Evolutionary conservation across 2,329 filamentous ascomycete genomes (phyloP), one percentile per base, ranked within the genome.

Genomic region (Sporothrix brasiliensis): DNA sequence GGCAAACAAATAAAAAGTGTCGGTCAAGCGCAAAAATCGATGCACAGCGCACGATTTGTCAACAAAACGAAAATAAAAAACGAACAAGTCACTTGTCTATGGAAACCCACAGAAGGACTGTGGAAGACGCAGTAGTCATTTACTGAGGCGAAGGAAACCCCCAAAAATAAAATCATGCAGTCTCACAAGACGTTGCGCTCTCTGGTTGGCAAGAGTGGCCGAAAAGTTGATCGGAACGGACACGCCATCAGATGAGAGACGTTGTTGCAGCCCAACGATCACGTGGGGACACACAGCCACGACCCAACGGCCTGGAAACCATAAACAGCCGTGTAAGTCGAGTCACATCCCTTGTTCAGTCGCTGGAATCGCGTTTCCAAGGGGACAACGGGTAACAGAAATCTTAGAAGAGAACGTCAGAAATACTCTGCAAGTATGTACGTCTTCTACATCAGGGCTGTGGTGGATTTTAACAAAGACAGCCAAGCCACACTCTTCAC

Each of bases 201-300:
- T 58, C 27, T 68, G 67, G 41, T 68, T 58, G 67, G 67, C 67
- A 54, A 39, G 44, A 60, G 19, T n/a, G 39, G 34, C 66, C 67
- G 47, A 14, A 7, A 49, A 30, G 56, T 24, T 10, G 7, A 7
- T 10, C 9, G 56, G 56, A 58, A 63, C 41, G 58, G 41, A 6
- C 39, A 63, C 52, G 21, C 34, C 34, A 34, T 7, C 24, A 49
- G 34, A n/a, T 4, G 27, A 10, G 44, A 53, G 27, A 52, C 24
- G 24, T 24, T 24, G 24, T 69, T 61, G 67, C 52, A 60, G 67
- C 67, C 67, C 54, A 69, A 69, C 54, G 54, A 58, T 61, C 53
- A 61, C 67, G 67, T 69, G 67, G 67, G 49, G 67, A 13, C 53
- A 50, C 67, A 61, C 54, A 69, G 67, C 67, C 67, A 49, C 53